Percentiles rank a stretch among this genome's conserved stretches.
These are phyloP conservation scores for Pyrrhoderma noxium DNA, from an alignment of 1,284 basidiomycete genomes.

Conservation along the genomic window DNA sequence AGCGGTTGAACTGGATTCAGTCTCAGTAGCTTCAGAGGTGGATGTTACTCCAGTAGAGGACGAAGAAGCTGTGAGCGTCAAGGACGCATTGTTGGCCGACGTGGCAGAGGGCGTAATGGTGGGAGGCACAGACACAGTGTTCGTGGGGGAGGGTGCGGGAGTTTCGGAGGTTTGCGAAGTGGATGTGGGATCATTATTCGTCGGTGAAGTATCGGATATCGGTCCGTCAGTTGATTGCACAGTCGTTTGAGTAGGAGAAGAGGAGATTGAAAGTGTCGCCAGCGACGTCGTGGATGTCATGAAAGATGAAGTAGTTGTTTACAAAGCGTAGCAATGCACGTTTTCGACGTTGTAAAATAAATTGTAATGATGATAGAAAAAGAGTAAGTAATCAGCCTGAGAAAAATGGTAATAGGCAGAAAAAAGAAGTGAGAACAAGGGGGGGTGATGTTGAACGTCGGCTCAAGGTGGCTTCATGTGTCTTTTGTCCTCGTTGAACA, in stretches of 20 bases:
- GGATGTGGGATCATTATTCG: constrained; percentile 3
- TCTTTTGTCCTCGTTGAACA: background rate
- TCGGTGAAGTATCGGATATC: constrained; percentile 1
- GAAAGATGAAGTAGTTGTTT: background rate
- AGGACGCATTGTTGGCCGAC: background rate
- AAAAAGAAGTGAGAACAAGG: background rate
- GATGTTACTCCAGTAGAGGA: no score
- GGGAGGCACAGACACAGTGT: constrained; percentile 5
- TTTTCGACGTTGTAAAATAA: background rate
- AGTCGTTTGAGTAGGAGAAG: constrained; percentile 3
- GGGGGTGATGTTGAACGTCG: background rate
- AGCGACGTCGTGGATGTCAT: constrained; percentile 3
- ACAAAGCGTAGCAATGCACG: background rate
- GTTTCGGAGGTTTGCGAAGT: constrained; percentile 17
- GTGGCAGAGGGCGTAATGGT: background rate
- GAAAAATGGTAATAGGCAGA: background rate
- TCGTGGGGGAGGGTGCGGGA: constrained; percentile 13
- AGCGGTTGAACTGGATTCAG: no score
- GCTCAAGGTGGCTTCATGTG: background rate
- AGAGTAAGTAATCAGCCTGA: background rate
- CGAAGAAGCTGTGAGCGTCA: no score
- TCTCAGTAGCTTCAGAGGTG: no score
- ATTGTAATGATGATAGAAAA: background rate
- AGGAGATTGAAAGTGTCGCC: background rate
- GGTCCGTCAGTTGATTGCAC: constrained; percentile 2